These are phyloP conservation scores for Microascus cirrosus DNA, from an alignment of 2,329 filamentous ascomycete species.

Conservation along the genomic window DNA sequence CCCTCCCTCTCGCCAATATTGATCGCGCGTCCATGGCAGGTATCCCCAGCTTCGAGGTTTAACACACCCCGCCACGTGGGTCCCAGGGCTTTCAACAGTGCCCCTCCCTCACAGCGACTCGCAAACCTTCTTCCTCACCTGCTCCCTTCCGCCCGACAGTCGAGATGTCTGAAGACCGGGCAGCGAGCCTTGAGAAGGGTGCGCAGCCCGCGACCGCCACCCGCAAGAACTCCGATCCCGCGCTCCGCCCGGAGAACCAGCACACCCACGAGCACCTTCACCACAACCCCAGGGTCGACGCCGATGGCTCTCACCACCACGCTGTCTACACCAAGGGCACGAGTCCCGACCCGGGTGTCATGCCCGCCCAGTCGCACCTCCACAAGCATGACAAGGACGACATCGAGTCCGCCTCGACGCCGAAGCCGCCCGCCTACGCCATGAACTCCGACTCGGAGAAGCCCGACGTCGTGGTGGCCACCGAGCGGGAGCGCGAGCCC, in stretches of 20 bases:
- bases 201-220: not conserved
- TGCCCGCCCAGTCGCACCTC: conserved; percentile 19
- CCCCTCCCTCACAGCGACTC: not conserved
- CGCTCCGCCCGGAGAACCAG: conserved; percentile 25
- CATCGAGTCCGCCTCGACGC: conserved; percentile 13
- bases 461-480: conserved; percentile 17
- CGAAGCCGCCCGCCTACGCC: conserved; percentile 8
- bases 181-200: not conserved
- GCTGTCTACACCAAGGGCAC: conserved; percentile 31
- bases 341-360: conserved; percentile 20
- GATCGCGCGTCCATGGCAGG: not conserved
- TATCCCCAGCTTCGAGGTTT: not conserved
- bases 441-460: conserved; percentile 28
- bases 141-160: not conserved
- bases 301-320: conserved; percentile 21
- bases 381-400: conserved; percentile 25
- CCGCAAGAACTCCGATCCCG: conserved; percentile 19
- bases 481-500: conserved; percentile 11
- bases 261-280: conserved; percentile 30
- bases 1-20: not conserved
- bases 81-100: not conserved
- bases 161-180: not conserved
- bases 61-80: not conserved
- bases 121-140: not conserved
- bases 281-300: conserved; percentile 23